Evolutionary conservation across 345 rosid genomes (phyloP), one percentile per base, ranked within the genome.

Genomic region (Lepidium sativum): DNA sequence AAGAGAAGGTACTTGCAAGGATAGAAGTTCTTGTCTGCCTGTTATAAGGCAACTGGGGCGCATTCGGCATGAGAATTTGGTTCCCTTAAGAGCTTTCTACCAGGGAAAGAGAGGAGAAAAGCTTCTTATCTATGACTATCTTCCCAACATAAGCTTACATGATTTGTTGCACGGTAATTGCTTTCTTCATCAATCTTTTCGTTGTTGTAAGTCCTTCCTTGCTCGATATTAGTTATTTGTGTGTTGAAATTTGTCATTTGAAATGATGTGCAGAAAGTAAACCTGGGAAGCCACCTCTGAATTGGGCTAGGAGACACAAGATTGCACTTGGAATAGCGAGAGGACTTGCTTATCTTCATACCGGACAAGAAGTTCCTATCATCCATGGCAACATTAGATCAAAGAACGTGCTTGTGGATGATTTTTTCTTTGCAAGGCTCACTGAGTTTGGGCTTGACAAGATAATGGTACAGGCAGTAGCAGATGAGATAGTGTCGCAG

Each of bases 91-190:
- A 80, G 99, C 99, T 69, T 94, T 90, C 77, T 94, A 94, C 76
- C 92, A 94, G 32, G 99, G 99, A 63, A 92, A 86, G 70, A 82
- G 97, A 81, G 97, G 99, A 58, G 99, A 94, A 68, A 87, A 94
- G 86, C 88, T 94, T 27, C 99, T 94, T 40, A 89, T 94, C 41
- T 94, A 89, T 76, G 99, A 94, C 61, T 90, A 86, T 75, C 86
- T 94, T 45, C 97, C 97, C 20, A 86, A 81, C 63, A 81, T 84
- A 69, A 82, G 79, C 73, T 84, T 94, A 69, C 76, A 89, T 77
- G 97, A 94, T 67, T 80, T 84, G 72, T 82, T 94, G 69, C 96
- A 90, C 58, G 97, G 99, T 92, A 89, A 51, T 9, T 33, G 17
- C 42, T 42, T 41, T 60, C 0, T 0, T 41, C 44, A 14, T 54